These are phyloP conservation scores for Fusarium oligoseptatum DNA, from an alignment of 2,329 filamentous ascomycete genomes.

Conservation along the genomic window DNA sequence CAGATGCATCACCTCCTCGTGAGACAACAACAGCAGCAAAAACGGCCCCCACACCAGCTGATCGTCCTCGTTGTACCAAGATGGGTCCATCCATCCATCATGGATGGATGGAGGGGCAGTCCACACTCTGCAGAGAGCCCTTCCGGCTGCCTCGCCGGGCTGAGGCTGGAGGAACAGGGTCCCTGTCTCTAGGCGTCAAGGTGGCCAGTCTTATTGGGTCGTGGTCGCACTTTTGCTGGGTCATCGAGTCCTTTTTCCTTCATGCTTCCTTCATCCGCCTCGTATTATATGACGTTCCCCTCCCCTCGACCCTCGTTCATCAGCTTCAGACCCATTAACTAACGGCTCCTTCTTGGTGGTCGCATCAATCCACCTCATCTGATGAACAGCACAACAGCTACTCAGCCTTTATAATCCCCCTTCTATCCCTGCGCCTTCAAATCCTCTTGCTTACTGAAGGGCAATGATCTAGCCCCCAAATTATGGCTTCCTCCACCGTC, in stretches of 20 bases:
- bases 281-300: slow-evolving; percentile 20
- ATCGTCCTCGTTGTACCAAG: background rate
- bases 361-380: background rate
- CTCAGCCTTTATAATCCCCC: background rate
- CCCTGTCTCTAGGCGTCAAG: background rate
- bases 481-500: slow-evolving; percentile 41
- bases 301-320: background rate
- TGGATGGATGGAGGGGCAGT: background rate
- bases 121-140: background rate
- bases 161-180: slow-evolving; percentile 3
- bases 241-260: slow-evolving; percentile 1
- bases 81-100: background rate
- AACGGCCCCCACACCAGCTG: slow-evolving; percentile 29
- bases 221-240: background rate
- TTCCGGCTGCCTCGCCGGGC: slow-evolving; percentile 25
- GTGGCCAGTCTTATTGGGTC: background rate
- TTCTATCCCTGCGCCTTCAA: slow-evolving; percentile 9
- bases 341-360: background rate
- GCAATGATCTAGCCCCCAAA: slow-evolving; percentile 25
- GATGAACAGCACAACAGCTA: background rate
- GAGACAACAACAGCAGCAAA: background rate
- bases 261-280: slow-evolving; percentile 1
- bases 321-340: background rate
- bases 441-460: background rate
- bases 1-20: background rate